Conservation (phyloP, 306 rosid species). For the Acacia acuminata region DNA sequence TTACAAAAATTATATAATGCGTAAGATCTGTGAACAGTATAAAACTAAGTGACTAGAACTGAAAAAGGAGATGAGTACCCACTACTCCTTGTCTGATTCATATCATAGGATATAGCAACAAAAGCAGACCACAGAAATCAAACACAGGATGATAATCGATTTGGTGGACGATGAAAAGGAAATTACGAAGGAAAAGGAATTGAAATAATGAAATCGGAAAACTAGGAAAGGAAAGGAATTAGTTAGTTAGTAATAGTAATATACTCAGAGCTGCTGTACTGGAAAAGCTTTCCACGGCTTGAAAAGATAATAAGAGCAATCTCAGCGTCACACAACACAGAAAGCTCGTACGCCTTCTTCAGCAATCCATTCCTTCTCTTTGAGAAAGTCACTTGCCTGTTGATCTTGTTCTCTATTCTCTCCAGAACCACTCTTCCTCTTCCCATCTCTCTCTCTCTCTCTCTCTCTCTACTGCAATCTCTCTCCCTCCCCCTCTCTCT, state of each 20-base stretch:
- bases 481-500: neutral
- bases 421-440: constrained; percentile 83
- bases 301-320: constrained; percentile 78
- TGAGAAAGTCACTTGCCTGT: constrained; percentile 82
- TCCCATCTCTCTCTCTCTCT: constrained; percentile 48
- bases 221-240: neutral
- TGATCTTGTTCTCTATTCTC: constrained; percentile 88
- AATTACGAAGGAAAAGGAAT: neutral
- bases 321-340: constrained; percentile 81
- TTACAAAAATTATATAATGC: neutral
- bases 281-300: constrained; percentile 77
- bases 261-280: constrained; percentile 68
- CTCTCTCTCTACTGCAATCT: neutral
- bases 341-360: constrained; percentile 86
- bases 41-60: neutral
- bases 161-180: neutral
- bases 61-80: neutral
- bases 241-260: too few relatives aligned
- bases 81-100: neutral
- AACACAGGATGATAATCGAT: neutral
- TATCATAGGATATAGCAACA: neutral
- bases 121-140: neutral
- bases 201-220: neutral
- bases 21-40: neutral
- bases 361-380: constrained; percentile 74